A percentile compares a stretch with the other conserved stretches of the same genome.
These are phyloP conservation scores for Entophlyctis helioformis DNA, from an alignment of 192 early-diverging fungal genomes.

Conservation along the genomic window DNA sequence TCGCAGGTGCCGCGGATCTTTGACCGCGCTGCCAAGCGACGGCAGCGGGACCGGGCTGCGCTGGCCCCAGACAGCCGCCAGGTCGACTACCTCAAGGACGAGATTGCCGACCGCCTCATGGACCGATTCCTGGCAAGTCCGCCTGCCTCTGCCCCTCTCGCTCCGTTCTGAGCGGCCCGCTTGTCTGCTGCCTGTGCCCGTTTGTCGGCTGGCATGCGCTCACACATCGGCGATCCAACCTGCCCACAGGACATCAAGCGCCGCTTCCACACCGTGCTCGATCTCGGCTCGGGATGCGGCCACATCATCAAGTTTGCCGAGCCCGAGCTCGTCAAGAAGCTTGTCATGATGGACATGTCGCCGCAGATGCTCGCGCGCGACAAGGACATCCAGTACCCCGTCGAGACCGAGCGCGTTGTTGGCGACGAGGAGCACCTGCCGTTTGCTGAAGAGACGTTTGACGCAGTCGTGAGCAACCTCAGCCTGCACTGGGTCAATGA, in stretches of 20 bases:
- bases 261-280: conserved; percentile 70
- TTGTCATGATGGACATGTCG: conserved; percentile 83
- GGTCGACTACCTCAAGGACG: conserved; percentile 87
- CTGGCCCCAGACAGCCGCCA: conserved; percentile 38
- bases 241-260: conserved; percentile 73
- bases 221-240: background rate
- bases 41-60: conserved; percentile 69
- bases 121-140: conserved; percentile 65
- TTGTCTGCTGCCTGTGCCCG: conserved; percentile 1
- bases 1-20: no score
- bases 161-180: no score
- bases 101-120: conserved; percentile 73
- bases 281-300: conserved; percentile 79
- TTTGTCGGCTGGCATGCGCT: background rate
- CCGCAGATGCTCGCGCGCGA: conserved; percentile 19
- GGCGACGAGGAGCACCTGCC: conserved; percentile 75
- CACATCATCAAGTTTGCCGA: conserved; percentile 77
- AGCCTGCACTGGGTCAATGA: conserved; percentile 96
- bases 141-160: background rate
- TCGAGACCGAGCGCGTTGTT: conserved; percentile 61
- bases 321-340: conserved; percentile 64
- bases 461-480: conserved; percentile 76
- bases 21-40: conserved; percentile 61
- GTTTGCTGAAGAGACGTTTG: conserved; percentile 77
- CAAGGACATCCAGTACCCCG: no score